Evolutionary conservation across 164 flowering plant species (phyloP).

Genomic region (Chimonanthus praecox): DNA sequence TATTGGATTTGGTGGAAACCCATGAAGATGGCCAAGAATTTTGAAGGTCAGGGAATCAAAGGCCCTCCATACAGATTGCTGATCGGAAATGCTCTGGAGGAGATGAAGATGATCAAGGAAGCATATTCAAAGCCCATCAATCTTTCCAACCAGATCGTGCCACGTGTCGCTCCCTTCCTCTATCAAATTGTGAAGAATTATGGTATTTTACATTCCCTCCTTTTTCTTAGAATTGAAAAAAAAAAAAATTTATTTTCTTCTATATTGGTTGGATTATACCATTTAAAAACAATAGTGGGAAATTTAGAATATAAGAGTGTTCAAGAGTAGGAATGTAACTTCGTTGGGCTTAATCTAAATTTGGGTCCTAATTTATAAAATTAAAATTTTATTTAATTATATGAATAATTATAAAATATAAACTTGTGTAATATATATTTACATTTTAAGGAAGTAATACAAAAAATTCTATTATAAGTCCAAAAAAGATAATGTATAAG

Average conservation of each 20-base stretch:
- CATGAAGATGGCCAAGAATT: slow-evolving; percentile 25
- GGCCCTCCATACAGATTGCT: slow-evolving; percentile 33
- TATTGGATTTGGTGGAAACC: slow-evolving; percentile 41
- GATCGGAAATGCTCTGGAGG: slow-evolving; percentile 28
- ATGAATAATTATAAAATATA: too few species aligned
- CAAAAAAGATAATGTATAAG: too few species aligned
- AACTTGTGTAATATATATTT: too few species aligned
- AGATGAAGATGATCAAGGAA: not conserved
- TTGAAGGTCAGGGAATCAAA: slow-evolving; percentile 29
- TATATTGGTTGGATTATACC: not conserved
- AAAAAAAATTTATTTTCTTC: too few species aligned
- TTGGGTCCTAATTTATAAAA: too few species aligned
- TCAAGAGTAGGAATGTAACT: too few species aligned
- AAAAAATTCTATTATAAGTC: too few species aligned
- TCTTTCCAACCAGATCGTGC: slow-evolving; percentile 18
- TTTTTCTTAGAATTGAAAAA: too few species aligned
- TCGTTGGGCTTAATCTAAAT: too few species aligned
- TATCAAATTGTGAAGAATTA: slow-evolving; percentile 12
- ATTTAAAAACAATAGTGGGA: not conserved
- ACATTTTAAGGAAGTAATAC: too few species aligned
- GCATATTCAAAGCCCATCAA: slow-evolving; percentile 24
- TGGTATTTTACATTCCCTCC: slow-evolving; percentile 8
- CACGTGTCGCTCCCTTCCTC: slow-evolving; percentile 15
- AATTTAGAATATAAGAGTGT: too few species aligned
- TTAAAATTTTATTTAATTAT: too few species aligned